A percentile compares a stretch with the other conserved stretches of the same genome.
These are phyloP conservation scores for Acacia pycnantha DNA, from an alignment of 331 rosid species.

Conservation along the genomic window DNA sequence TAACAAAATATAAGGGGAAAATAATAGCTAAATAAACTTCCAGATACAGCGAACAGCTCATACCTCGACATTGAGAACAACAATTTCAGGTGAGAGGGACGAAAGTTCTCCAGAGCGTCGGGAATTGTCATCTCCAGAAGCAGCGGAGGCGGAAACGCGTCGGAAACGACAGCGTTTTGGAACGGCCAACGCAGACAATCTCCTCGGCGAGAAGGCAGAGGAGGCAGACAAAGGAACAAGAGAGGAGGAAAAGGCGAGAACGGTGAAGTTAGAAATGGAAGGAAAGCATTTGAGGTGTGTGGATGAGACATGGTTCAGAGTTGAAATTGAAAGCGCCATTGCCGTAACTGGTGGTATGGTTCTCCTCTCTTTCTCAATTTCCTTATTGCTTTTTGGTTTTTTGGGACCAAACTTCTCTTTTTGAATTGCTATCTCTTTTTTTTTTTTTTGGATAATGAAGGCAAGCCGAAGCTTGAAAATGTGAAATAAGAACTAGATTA, in stretches of 20 bases:
- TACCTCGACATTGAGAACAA: constrained; percentile 85
- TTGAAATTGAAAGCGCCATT: constrained; percentile 29
- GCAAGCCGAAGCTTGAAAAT: no score
- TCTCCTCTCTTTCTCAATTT: no score
- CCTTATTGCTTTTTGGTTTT: no score
- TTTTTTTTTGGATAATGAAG: no score
- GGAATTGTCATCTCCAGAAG: constrained; percentile 45
- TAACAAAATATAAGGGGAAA: neutral
- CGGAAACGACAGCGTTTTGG: constrained; percentile 32
- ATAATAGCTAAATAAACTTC: neutral
- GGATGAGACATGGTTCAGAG: constrained; percentile 23
- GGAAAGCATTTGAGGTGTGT: constrained; percentile 25
- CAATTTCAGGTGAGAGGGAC: constrained; percentile 54
- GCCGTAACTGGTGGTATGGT: constrained; percentile 28
- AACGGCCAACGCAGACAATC: constrained; percentile 16
- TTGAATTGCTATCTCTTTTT: no score
- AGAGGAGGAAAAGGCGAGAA: constrained; percentile 27
- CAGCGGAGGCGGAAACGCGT: constrained; percentile 54
- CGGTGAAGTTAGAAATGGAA: constrained; percentile 11
- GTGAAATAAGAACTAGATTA: no score
- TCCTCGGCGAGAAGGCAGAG: constrained; percentile 17
- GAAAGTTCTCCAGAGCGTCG: constrained; percentile 52
- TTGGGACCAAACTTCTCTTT: no score
- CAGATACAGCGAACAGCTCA: neutral
- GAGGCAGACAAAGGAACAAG: constrained; percentile 7